Percentiles rank a stretch among this genome's conserved stretches.
These are phyloP conservation scores for Herpetomonas samuelpessoai DNA, from an alignment of 208 protist genomes.

Conservation along the genomic window DNA sequence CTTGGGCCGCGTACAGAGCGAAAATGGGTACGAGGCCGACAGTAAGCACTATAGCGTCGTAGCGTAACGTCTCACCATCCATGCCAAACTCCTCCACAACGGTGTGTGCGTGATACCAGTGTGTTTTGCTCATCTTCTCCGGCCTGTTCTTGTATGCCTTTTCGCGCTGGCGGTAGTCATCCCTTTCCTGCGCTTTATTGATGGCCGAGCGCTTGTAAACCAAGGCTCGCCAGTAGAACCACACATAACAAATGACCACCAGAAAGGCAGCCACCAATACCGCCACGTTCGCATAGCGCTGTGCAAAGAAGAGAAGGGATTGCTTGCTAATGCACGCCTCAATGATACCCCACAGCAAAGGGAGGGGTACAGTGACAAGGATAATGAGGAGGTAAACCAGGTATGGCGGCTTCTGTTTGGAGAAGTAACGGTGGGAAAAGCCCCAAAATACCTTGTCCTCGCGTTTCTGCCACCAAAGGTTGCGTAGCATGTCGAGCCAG, in stretches of 20 bases:
- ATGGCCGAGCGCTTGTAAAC: constrained; percentile 56
- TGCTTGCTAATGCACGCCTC: constrained; percentile 45
- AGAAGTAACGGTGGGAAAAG: constrained; percentile 49
- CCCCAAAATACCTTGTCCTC: constrained; percentile 74
- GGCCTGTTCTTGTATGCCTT: constrained; percentile 40
- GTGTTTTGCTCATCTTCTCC: constrained; percentile 54
- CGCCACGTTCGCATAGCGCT: constrained; percentile 65
- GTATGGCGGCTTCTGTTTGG: constrained; percentile 66
- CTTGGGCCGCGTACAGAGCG: constrained; percentile 55
- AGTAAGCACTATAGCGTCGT: constrained; percentile 74
- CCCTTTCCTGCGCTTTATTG: constrained; percentile 30
- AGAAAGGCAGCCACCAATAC: constrained; percentile 53
- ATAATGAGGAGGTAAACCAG: constrained; percentile 70
- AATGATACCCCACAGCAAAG: constrained; percentile 76
- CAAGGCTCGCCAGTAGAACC: constrained; percentile 75
- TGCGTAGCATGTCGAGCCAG: constrained; percentile 68
- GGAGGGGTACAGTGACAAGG: constrained; percentile 54
- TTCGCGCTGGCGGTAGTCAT: constrained; percentile 68
- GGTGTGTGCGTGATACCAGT: constrained; percentile 83
- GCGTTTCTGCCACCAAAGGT: constrained; percentile 60
- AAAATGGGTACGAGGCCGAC: constrained; percentile 80
- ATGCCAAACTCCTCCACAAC: constrained; percentile 86
- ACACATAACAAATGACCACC: constrained; percentile 71
- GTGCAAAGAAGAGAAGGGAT: constrained; percentile 62
- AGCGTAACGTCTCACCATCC: constrained; percentile 64